Evolutionary conservation across 1,139 yeast species (phyloP), one percentile per base, ranked within the genome.

Genomic region (Taiozyma sp.): DNA sequence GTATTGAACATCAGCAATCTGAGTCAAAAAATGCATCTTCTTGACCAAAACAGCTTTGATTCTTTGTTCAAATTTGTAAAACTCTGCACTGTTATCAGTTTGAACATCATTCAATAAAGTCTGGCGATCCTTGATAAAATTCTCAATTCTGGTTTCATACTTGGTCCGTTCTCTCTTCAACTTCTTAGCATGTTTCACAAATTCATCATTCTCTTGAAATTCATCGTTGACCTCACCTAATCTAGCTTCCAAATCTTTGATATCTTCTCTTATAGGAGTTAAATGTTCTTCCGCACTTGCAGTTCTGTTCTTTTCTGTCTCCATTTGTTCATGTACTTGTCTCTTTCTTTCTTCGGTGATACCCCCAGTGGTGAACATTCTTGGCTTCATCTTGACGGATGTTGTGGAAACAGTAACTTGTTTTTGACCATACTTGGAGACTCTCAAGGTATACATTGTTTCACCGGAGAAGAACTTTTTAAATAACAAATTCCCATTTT

Each of bases 391-490:
- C 14, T 34, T 47, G 4, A 60, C 53, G 6, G 40, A 35, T 4
- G 52, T 46, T 2, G 62, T 52, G 30, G 49, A 68, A 53, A 67
- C 71, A 52, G 73, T 71, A 3, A 75, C 68, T 62, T 81, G 86
- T 50, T 67, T 72, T 3, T 72, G 65, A 21, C 90, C 90, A 65
- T 83, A 85, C 28, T 64, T 68, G 0, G 96, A 88, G 55, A 73
- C 71, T 14, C 67, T 69, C 21, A 85, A 68, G 14, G 70, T 71
- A 53, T 79, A 80, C 26, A 82, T 57, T 2, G 75, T 73, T 50
- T 77, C 78, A 1, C 86, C 88, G 32, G 84, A 80, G 45, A 85
- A 74, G 61, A 85, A 81, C 61, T 77, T 81, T 53, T 68, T 69
- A 57, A 87, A 77, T 1, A 75, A 68, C 3, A 79, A 64, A 22